phyloP scores from a whole-genome alignment of 805 yeast genomes.

The Nakazawaea pomicola region DNA sequence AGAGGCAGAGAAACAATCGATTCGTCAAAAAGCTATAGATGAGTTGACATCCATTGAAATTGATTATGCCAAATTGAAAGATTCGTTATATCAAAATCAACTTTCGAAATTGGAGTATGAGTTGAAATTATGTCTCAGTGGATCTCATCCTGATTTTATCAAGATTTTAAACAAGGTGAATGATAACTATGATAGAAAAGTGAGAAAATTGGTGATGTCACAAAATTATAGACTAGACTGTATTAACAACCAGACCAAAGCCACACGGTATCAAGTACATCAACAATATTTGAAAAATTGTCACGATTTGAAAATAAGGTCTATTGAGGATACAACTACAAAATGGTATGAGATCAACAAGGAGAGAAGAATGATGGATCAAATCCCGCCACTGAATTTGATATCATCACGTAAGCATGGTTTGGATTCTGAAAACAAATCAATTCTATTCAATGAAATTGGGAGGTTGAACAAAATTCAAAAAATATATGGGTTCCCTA shows the following conservation, averaged over 20 bases:
- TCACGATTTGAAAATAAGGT: constrained; percentile 58
- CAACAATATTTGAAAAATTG: constrained; percentile 72
- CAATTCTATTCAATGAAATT: constrained; percentile 57
- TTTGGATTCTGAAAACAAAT: constrained; percentile 33
- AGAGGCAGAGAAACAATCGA: constrained; percentile 30
- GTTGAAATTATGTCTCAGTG: constrained; percentile 78
- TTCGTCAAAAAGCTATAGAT: constrained; percentile 59
- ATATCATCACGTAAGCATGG: too few species aligned
- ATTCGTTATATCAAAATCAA: constrained; percentile 79
- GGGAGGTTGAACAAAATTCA: constrained; percentile 65
- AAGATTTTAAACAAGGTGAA: constrained; percentile 67
- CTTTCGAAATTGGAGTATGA: constrained; percentile 74
- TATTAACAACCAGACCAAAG: constrained; percentile 75
- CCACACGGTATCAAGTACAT: constrained; percentile 73
- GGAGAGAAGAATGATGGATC: constrained; percentile 81
- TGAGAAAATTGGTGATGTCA: constrained; percentile 30
- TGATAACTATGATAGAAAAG: constrained; percentile 65
- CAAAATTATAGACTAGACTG: constrained; percentile 69
- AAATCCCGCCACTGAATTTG: too few species aligned
- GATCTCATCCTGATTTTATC: constrained; percentile 87
- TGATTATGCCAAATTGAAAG: constrained; percentile 82
- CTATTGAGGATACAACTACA: constrained; percentile 71
- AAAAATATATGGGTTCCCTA: constrained; percentile 72
- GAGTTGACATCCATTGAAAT: constrained; percentile 77
- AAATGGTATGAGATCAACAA: constrained; percentile 90